A percentile compares a stretch with the other conserved stretches of the same genome.
Conservation (phyloP, 2,329 filamentous ascomycete genomes). For the Madurella mycetomatis region DNA sequence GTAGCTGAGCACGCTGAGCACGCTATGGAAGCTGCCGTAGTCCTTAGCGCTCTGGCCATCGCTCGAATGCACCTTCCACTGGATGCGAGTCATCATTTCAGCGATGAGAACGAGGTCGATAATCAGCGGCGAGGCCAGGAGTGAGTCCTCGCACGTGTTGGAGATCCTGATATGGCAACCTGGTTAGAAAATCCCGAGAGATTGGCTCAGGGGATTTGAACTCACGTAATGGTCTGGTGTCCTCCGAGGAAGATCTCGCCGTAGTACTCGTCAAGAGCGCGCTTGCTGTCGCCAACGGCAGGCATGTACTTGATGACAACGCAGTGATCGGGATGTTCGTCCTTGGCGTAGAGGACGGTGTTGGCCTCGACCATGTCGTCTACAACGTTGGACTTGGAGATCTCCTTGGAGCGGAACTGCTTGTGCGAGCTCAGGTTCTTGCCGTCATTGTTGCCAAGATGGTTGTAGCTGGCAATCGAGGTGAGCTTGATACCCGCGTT, state of each 20-base stretch:
- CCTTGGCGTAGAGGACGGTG: constrained; percentile 79
- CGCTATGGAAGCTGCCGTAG: constrained; percentile 93
- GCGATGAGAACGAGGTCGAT: constrained; percentile 90
- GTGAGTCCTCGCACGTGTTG: constrained; percentile 98
- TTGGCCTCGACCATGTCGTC: constrained; percentile 99
- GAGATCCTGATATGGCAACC: constrained; percentile 60
- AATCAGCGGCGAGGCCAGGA: constrained; percentile 92
- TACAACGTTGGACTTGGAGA: constrained; percentile 98
- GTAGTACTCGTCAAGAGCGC: constrained; percentile 97
- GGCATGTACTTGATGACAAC: constrained; percentile 99
- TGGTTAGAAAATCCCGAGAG: neutral
- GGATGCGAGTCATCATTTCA: constrained; percentile 98
- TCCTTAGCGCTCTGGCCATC: constrained; percentile 54
- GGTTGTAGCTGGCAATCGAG: constrained; percentile 98
- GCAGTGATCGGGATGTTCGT: constrained; percentile 94
- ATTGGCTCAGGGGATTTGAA: constrained; percentile 13
- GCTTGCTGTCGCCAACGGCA: constrained; percentile 97
- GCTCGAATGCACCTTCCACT: constrained; percentile 68
- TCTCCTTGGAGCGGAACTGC: constrained; percentile 99
- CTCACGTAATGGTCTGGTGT: constrained; percentile 88
- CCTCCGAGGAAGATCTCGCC: constrained; percentile 98
- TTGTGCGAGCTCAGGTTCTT: constrained; percentile 97
- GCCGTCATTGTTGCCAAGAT: constrained; percentile 98
- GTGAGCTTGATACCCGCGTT: constrained; percentile 98
- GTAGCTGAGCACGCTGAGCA: constrained; percentile 95